Evolutionary conservation across 352 stramenopile genomes (phyloP), one percentile per base, ranked within the genome.

Genomic region (Pythium angustatum): DNA sequence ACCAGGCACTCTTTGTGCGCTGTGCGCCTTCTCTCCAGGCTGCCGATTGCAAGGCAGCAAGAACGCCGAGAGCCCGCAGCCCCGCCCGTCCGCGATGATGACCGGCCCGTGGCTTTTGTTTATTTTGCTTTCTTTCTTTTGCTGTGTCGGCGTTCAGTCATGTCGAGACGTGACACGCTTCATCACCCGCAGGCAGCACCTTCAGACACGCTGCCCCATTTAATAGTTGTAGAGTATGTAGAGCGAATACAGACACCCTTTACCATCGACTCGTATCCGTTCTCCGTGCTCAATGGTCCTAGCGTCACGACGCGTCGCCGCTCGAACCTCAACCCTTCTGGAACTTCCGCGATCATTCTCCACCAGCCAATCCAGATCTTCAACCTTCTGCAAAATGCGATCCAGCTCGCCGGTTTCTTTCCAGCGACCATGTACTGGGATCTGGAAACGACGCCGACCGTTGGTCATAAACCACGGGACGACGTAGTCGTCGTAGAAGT

Each of bases 161-260:
- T 58, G 34, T 31, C 33, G 34, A 47, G 24, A 58, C 24, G 9
- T 22, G n/a, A 7, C 40, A 19, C 6, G 40, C 40, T 47, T 30
- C 40, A 34, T 33, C 55, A 41, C 40, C 31, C 31, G 33, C 58
- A 45, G 57, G 57, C 50, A 44, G 57, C 58, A 44, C 49, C 58
- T 58, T 47, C 24, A 47, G 58, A 40, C 19, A 17, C 43, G 33
- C 27, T 33, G 58, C 21, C 34, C 44, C 44, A 34, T 54, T 30
- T n/a, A n/a, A 45, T 63, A 38, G 26, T 50, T 62, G 58, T 64
- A 64, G 58, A 64, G 58, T 64, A 64, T 50, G 45, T 64, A 64
- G 56, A 63, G 33, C 56, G 54, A 43, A 61, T 50, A 61, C 34
- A 59, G 17, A 41, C 31, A 49, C 40, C 24, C 52, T 33, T 38